These are phyloP conservation scores for Macadamia integrifolia DNA, from an alignment of 164 flowering plant genomes.

Conservation along the genomic window DNA sequence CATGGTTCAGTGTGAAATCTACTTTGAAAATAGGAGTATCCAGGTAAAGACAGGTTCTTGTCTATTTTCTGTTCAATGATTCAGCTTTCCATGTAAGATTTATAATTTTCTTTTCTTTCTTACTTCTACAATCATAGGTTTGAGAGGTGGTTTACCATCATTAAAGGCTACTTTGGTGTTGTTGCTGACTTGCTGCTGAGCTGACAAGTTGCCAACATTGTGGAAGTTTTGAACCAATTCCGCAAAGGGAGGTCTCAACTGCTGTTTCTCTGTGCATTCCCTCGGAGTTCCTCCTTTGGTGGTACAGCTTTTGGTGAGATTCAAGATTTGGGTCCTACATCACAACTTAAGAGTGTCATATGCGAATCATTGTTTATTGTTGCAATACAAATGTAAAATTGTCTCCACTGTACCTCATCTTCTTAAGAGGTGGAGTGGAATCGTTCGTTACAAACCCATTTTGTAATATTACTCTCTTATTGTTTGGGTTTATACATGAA, in stretches of 20 bases:
- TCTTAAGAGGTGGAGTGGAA: slow-evolving; percentile 39
- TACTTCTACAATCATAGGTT: neutral
- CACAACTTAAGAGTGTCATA: slow-evolving; percentile 2
- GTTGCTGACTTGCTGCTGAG: slow-evolving; percentile 22
- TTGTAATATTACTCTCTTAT: slow-evolving; percentile 50
- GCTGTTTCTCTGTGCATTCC: slow-evolving; percentile 34
- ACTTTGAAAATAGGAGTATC: too few species aligned
- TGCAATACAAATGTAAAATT: neutral
- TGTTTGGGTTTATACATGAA: slow-evolving; percentile 45
- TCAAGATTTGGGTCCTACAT: slow-evolving; percentile 39
- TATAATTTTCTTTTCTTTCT: neutral
- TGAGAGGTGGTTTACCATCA: slow-evolving; percentile 41
- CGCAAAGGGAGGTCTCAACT: slow-evolving; percentile 57
- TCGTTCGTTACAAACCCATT: slow-evolving; percentile 32
- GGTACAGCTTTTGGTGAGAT: slow-evolving; percentile 26
- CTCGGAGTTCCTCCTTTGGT: slow-evolving; percentile 26
- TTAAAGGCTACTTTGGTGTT: slow-evolving; percentile 20
- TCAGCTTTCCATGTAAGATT: neutral
- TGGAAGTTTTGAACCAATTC: slow-evolving; percentile 47
- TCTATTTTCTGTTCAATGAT: slow-evolving; percentile 4
- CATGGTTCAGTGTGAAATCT: too few species aligned
- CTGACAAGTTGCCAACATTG: slow-evolving; percentile 20
- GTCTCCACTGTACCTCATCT: slow-evolving; percentile 48
- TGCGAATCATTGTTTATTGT: neutral
- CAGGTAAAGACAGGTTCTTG: too few species aligned